These are phyloP conservation scores for Coelastrella sp. DNA, from an alignment of 139 green algal genomes.

Conservation along the genomic window DNA sequence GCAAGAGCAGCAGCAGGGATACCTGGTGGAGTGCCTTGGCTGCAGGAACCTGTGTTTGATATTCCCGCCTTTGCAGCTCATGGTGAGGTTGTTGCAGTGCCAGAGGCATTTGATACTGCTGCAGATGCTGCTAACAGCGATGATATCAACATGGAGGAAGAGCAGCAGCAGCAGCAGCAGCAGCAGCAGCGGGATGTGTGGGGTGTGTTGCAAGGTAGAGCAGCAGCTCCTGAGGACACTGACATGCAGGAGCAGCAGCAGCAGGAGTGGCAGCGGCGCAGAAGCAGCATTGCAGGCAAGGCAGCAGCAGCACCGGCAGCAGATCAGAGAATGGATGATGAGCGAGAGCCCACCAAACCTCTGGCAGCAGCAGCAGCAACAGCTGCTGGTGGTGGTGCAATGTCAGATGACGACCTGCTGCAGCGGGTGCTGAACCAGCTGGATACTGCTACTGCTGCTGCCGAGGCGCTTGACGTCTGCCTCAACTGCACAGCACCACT, in stretches of 20 bases:
- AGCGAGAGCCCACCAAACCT: not conserved
- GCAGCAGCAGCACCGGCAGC: constrained; percentile 15
- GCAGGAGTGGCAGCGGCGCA: constrained; percentile 11
- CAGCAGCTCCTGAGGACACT: constrained; percentile 3
- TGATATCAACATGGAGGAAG: constrained; percentile 18
- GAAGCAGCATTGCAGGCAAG: not conserved
- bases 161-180: constrained; percentile 37
- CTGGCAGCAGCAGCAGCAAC: constrained; percentile 12
- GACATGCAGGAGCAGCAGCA: constrained; percentile 31
- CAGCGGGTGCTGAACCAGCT: not conserved
- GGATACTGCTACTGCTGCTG: not conserved
- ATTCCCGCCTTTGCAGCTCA: constrained; percentile 7
- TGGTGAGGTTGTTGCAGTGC: not conserved
- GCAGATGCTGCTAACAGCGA: not conserved
- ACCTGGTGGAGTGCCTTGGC: constrained; percentile 14
- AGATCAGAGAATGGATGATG: constrained; percentile 3
- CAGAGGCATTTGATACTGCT: not conserved
- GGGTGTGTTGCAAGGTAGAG: not conserved
- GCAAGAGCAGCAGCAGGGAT: not conserved
- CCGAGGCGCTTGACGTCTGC: constrained; percentile 7
- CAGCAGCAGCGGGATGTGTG: not conserved
- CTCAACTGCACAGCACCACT: constrained; percentile 49
- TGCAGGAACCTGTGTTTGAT: constrained; percentile 39
- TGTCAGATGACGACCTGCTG: not conserved
- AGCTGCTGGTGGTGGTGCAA: not conserved